A percentile compares a stretch with the other conserved stretches of the same genome.
Evolutionary conservation across 1,284 basidiomycete genomes (phyloP).

Genomic region (Erythrobasidium hasegawianum): DNA sequence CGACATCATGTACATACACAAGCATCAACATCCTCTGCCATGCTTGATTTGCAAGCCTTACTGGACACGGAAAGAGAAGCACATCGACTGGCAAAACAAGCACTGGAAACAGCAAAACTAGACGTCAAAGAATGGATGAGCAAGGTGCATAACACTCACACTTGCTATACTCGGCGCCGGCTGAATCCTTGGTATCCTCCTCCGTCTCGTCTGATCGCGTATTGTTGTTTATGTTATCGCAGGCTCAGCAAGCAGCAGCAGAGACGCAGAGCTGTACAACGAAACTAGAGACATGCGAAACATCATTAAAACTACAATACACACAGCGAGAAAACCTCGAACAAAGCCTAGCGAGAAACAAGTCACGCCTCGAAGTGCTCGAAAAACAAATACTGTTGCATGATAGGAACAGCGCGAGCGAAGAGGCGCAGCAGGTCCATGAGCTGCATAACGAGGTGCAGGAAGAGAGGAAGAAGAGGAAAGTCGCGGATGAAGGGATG

Average conservation of each 20-base stretch:
- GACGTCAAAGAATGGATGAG: not conserved
- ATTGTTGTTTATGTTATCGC: too few relatives aligned
- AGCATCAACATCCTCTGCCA: too few relatives aligned
- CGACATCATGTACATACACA: not conserved
- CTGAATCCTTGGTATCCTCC: too few relatives aligned
- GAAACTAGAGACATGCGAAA: not conserved
- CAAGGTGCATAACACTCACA: constrained; percentile 1
- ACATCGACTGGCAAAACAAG: not conserved
- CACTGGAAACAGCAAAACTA: not conserved
- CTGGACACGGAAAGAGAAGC: constrained; percentile 3
- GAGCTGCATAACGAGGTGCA: not conserved
- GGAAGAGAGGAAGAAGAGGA: not conserved
- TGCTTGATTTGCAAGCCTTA: not conserved
- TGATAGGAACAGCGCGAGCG: not conserved
- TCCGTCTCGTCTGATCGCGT: too few relatives aligned
- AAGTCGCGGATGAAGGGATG: not conserved
- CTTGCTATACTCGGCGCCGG: too few relatives aligned
- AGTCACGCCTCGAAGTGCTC: constrained; percentile 1
- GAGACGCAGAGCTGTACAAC: too few relatives aligned
- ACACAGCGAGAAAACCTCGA: constrained; percentile 2
- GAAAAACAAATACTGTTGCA: not conserved
- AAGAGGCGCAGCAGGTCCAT: not conserved
- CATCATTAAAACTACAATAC: not conserved
- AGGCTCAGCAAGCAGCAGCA: not conserved
- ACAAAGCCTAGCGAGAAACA: not conserved